Percentiles rank a stretch among this genome's conserved stretches.
Conservation (phyloP, 2,329 filamentous ascomycete species). For the Botrytis aclada region DNA sequence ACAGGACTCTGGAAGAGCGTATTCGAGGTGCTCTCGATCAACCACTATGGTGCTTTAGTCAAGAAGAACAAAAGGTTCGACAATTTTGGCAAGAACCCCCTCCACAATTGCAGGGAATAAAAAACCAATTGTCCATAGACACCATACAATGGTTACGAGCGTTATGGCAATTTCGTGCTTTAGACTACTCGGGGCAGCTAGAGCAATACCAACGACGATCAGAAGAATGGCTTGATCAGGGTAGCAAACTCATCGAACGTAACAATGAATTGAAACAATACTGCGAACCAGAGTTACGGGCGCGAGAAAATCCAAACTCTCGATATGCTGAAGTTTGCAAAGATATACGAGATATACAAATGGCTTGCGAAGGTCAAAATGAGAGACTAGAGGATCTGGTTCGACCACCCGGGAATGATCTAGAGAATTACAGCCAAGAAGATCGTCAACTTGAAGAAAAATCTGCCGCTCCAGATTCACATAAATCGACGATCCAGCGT, state of each 20-base stretch:
- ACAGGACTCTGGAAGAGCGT: neutral
- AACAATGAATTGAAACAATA: neutral
- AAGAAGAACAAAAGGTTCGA: neutral
- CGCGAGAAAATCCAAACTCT: neutral
- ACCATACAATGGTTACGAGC: neutral
- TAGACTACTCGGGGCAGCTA: neutral
- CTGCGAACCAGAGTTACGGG: neutral
- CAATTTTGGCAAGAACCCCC: neutral
- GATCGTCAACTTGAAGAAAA: neutral
- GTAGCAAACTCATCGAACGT: neutral
- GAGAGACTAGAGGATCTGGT: neutral
- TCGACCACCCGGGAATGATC: neutral
- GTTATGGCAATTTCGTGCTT: neutral
- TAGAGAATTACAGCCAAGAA: neutral
- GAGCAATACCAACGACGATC: neutral
- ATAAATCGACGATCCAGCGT: neutral
- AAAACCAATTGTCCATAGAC: neutral
- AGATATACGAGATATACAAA: neutral
- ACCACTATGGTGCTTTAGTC: neutral
- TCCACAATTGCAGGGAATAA: neutral
- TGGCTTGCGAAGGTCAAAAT: neutral
- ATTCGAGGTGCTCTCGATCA: neutral
- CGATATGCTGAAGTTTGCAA: neutral
- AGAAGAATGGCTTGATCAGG: neutral
- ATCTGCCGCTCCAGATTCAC: neutral